Evolutionary conservation across 2,329 filamentous ascomycete species (phyloP), one percentile per base, ranked within the genome.

Genomic region (Pseudogymnoascus sp.): DNA sequence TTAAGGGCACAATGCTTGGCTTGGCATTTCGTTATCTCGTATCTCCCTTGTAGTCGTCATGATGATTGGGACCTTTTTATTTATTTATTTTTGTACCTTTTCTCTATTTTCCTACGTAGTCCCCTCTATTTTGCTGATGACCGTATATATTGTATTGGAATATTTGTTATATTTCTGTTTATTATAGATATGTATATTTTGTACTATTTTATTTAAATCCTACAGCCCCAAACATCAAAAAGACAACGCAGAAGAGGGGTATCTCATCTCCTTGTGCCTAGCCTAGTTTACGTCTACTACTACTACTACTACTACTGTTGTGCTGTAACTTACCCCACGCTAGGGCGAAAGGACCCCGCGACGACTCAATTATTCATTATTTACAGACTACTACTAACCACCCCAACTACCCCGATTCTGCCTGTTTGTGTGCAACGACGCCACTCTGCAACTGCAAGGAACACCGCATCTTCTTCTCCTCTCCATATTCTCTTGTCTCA

Each of bases 181-280:
- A 12, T 4, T 12, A 33, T 33, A 12, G 5, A 18, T 56, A 31
- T 16, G 31, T 47, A 25, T 53, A 25, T 31, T 31, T 16, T 31
- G 23, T 53, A 53, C 1, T 16, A 31, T 31, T 31, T 4, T 18
- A 53, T 18, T 11, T 16, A 31, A 10, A 53, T 18, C 1, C 47
- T 31, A 1, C 25, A 31, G 2, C 25, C 25, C 47, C 25, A 16
- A 53, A 11, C 7, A 31, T 31, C 23, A 5, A 31, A 53, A 31
- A 31, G 47, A 53, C 47, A 53, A 53, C 47, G 47, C 47, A 53
- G 47, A 53, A 53, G 47, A 53, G 47, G 47, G 47, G 47, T 53
- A 31, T 21, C 42, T 53, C 47, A 53, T 53, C 47, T 53, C 47
- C 47, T 53, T 53, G 47, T 53, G 47, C 47, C 23, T 53, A 53